Evolutionary conservation across 495 filamentous ascomycete genomes (phyloP).

Genomic region (Penicillium samsonianum): DNA sequence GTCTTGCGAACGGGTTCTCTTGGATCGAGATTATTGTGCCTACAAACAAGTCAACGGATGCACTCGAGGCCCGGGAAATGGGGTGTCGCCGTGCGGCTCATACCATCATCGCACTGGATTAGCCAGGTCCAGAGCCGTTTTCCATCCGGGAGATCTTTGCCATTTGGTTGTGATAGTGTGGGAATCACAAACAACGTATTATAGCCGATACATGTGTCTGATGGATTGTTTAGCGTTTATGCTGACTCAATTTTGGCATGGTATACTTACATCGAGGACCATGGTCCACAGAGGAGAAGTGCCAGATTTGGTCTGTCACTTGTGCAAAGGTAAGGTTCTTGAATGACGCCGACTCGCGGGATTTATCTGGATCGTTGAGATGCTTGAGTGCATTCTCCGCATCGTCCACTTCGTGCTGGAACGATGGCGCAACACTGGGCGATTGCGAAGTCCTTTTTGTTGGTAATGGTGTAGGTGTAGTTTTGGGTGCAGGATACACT

Average conservation of each 20-base stretch:
- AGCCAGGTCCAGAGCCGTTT: slow-evolving; percentile 77
- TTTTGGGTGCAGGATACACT: slow-evolving; percentile 27
- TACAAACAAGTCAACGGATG: slow-evolving; percentile 16
- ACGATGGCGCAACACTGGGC: slow-evolving; percentile 11
- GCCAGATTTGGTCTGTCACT: slow-evolving; percentile 64
- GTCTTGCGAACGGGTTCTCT: slow-evolving; percentile 62
- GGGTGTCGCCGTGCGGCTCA: slow-evolving; percentile 7
- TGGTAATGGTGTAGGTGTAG: slow-evolving; percentile 10
- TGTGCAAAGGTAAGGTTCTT: slow-evolving; percentile 43
- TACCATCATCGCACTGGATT: slow-evolving; percentile 77
- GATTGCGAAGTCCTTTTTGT: slow-evolving; percentile 19
- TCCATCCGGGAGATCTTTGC: slow-evolving; percentile 58
- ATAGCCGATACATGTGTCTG: slow-evolving; percentile 79
- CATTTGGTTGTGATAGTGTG: slow-evolving; percentile 33
- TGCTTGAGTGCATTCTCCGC: slow-evolving; percentile 39
- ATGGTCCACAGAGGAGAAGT: slow-evolving; percentile 63
- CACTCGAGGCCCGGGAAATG: neutral
- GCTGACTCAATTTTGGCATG: neutral
- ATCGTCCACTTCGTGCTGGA: slow-evolving; percentile 28
- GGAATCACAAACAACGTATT: slow-evolving; percentile 71
- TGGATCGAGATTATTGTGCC: slow-evolving; percentile 78
- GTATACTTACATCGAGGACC: slow-evolving; percentile 51
- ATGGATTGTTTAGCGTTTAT: neutral
- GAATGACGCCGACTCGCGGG: slow-evolving; percentile 29
- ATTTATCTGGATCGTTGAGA: slow-evolving; percentile 24